Conservation (phyloP, 225 moss, liverwort and hornwort genomes). For the Climacium dendroides region DNA sequence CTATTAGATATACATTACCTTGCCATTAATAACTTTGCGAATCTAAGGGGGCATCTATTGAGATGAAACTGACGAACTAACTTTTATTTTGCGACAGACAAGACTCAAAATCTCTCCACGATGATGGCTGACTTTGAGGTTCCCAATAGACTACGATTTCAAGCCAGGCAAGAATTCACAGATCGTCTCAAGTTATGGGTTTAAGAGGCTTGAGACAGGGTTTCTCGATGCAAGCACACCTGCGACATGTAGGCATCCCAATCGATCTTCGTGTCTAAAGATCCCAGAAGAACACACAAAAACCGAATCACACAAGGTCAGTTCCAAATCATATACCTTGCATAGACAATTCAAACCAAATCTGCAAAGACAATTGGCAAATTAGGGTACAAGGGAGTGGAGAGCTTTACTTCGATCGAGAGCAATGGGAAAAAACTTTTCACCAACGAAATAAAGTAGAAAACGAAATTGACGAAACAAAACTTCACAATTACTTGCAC, state of each 20-base stretch:
- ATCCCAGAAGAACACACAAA: neutral
- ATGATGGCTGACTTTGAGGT: neutral
- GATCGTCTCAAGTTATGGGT: neutral
- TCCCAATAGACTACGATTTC: neutral
- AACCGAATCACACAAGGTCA: neutral
- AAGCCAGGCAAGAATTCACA: neutral
- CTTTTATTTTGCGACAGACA: neutral
- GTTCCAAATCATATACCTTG: neutral
- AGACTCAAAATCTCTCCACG: neutral
- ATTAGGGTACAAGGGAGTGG: neutral
- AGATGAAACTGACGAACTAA: neutral
- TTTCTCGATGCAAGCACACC: conserved; percentile 33
- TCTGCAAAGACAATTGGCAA: neutral
- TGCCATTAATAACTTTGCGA: neutral
- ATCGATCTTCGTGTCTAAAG: conserved; percentile 93
- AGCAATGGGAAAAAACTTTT: neutral
- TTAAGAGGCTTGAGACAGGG: neutral
- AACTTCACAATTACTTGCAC: neutral
- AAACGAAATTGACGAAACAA: neutral
- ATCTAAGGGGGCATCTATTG: neutral
- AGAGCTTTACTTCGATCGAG: neutral
- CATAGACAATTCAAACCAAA: neutral
- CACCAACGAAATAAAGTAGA: neutral
- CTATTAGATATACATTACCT: neutral
- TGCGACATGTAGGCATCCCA: conserved; percentile 99